phyloP scores from a whole-genome alignment of 306 rosid species.

The Sicyos baderoa region DNA sequence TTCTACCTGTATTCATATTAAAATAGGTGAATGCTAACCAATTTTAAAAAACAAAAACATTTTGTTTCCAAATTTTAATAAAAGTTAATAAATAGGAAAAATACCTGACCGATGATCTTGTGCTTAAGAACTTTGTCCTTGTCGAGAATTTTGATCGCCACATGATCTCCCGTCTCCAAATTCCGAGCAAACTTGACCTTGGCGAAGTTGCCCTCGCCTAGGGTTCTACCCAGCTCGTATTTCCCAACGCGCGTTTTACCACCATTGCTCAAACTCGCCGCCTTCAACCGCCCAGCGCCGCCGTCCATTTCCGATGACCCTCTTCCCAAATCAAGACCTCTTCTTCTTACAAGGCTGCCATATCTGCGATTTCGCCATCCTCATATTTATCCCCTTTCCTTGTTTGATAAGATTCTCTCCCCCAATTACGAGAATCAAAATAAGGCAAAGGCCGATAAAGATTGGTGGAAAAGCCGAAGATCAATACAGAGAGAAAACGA shows the following conservation, averaged over 20 bases:
- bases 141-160: constrained; percentile 79
- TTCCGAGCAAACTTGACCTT: constrained; percentile 79
- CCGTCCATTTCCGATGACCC: constrained; percentile 16
- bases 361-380: constrained; percentile 57
- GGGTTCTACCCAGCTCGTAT: constrained; percentile 75
- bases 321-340: constrained; percentile 33
- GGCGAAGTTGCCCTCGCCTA: constrained; percentile 90
- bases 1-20: no score
- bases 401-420: constrained; percentile 3
- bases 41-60: no score
- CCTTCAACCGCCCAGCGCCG: constrained; percentile 24
- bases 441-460: neutral
- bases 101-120: constrained; percentile 83
- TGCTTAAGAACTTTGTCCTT: constrained; percentile 85
- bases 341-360: constrained; percentile 99
- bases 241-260: constrained; percentile 61
- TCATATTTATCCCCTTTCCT: constrained; percentile 36
- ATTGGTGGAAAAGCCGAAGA: neutral
- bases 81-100: neutral
- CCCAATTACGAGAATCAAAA: constrained; percentile 5
- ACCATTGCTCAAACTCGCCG: constrained; percentile 32
- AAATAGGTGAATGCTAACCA: no score
- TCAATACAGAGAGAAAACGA: constrained; percentile 7
- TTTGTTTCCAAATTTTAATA: no score
- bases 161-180: constrained; percentile 42